phyloP scores from a whole-genome alignment of 2,329 filamentous ascomycete species.

The Sarocladium oryzae region DNA sequence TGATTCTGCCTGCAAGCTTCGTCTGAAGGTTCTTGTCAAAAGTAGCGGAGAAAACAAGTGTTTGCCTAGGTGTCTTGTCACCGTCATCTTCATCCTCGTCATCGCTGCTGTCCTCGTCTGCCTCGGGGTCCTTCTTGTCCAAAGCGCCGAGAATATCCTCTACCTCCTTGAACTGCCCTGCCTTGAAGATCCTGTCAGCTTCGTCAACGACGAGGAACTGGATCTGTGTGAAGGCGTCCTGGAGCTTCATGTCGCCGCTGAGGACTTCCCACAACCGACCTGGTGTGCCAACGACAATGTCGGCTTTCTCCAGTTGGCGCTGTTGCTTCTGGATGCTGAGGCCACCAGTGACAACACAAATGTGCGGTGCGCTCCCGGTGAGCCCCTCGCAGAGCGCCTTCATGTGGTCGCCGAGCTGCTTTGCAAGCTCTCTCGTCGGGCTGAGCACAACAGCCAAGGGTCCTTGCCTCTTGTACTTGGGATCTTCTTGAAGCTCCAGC shows the following conservation, averaged over 20 bases:
- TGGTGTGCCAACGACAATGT: slow-evolving; percentile 90
- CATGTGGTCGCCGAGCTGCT: slow-evolving; percentile 83
- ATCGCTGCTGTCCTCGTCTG: slow-evolving; percentile 41
- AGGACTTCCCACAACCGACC: slow-evolving; percentile 93
- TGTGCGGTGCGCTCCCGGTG: slow-evolving; percentile 48
- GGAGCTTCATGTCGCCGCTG: slow-evolving; percentile 63
- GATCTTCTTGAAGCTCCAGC: slow-evolving; percentile 44
- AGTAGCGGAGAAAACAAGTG: slow-evolving; percentile 92
- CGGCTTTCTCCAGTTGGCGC: slow-evolving; percentile 72
- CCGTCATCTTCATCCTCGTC: slow-evolving; percentile 40
- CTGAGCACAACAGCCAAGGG: slow-evolving; percentile 79
- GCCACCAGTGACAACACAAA: slow-evolving; percentile 89
- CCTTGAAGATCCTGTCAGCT: slow-evolving; percentile 83
- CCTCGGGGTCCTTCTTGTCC: slow-evolving; percentile 62
- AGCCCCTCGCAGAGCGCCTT: slow-evolving; percentile 62
- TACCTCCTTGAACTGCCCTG: slow-evolving; percentile 92
- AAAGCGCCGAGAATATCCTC: slow-evolving; percentile 79
- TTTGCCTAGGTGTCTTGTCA: slow-evolving; percentile 57
- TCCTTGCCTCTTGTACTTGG: slow-evolving; percentile 31
- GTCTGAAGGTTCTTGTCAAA: slow-evolving; percentile 89
- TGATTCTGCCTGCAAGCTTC: slow-evolving; percentile 62
- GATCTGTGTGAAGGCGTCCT: slow-evolving; percentile 65
- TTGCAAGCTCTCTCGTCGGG: slow-evolving; percentile 87
- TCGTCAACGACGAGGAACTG: slow-evolving; percentile 88
- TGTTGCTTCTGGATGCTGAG: slow-evolving; percentile 94